phyloP scores from a whole-genome alignment of 177 flowering plant genomes.

The Tripterygium wilfordii region DNA sequence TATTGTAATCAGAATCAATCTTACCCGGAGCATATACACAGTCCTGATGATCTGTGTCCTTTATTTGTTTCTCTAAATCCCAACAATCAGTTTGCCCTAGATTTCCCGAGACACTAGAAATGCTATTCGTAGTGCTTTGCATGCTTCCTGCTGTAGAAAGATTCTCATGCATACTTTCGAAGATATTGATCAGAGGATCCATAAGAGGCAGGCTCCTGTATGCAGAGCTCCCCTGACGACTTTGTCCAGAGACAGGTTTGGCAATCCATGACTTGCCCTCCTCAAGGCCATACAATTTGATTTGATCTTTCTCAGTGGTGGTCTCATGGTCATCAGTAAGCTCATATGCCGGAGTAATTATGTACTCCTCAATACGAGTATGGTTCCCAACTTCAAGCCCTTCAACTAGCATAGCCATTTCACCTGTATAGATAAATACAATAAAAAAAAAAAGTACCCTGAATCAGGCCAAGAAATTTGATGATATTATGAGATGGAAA shows the following conservation, averaged over 20 bases:
- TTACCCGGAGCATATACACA: conserved; percentile 21
- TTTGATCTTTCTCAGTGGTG: conserved; percentile 15
- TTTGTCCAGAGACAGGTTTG: conserved; percentile 39
- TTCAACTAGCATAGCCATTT: conserved; percentile 54
- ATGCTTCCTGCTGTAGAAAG: conserved; percentile 39
- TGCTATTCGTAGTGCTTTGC: conserved; percentile 42
- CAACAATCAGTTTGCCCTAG: conserved; percentile 29
- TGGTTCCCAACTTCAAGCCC: conserved; percentile 52
- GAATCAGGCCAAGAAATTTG: neutral
- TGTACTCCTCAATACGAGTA: conserved; percentile 43
- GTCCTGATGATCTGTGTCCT: conserved; percentile 20
- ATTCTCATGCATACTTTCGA: conserved; percentile 46
- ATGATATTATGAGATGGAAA: neutral
- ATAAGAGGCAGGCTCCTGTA: conserved; percentile 25
- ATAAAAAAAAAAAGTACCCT: neutral
- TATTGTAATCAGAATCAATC: conserved; percentile 32
- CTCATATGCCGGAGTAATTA: conserved; percentile 42
- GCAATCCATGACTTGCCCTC: conserved; percentile 41
- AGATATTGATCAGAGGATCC: conserved; percentile 51
- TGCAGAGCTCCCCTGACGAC: conserved; percentile 38
- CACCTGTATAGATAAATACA: conserved; percentile 22
- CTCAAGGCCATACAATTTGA: conserved; percentile 36
- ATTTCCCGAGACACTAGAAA: conserved; percentile 32
- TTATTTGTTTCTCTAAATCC: conserved; percentile 40
- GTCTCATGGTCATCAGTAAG: conserved; percentile 20